These are phyloP conservation scores for Coemansia sp. DNA, from an alignment of 192 early-diverging fungal genomes.

Conservation along the genomic window DNA sequence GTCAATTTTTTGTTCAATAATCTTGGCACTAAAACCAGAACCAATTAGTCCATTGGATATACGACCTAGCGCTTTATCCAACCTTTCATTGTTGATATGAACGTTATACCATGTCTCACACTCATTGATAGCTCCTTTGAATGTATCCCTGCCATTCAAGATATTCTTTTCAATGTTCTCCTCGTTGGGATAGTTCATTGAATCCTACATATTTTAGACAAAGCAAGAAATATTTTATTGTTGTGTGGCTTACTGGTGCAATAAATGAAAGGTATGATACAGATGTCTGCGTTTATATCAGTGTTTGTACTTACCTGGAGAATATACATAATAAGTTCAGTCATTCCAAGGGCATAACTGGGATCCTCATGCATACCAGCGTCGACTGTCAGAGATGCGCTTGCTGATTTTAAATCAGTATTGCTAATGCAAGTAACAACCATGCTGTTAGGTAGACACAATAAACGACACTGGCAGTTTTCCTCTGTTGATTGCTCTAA, in stretches of 20 bases:
- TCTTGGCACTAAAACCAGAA: conserved; percentile 73
- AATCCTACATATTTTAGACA: conserved; percentile 36
- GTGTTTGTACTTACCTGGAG: too few relatives aligned
- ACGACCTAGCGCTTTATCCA: conserved; percentile 59
- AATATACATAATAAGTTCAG: conserved; percentile 70
- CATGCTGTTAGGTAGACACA: conserved; percentile 59
- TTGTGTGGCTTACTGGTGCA: too few relatives aligned
- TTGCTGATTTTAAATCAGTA: conserved; percentile 51
- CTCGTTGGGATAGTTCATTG: conserved; percentile 65
- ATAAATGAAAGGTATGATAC: too few relatives aligned
- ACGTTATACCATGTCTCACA: conserved; percentile 13
- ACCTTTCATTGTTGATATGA: conserved; percentile 21
- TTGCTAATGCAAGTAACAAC: conserved; percentile 59
- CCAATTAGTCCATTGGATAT: conserved; percentile 83
- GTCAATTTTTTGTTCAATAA: conserved; percentile 81
- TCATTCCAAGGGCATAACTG: conserved; percentile 59
- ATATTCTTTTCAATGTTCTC: conserved; percentile 55
- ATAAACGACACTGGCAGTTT: conserved; percentile 57
- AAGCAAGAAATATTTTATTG: too few relatives aligned
- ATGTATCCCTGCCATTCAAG: conserved; percentile 10
- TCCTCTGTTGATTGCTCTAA: conserved; percentile 58
- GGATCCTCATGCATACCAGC: conserved; percentile 62
- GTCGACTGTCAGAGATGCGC: conserved; percentile 58
- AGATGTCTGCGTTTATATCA: too few relatives aligned
- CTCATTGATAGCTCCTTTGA: conserved; percentile 21